These are phyloP conservation scores for Neonectria faginata DNA, from an alignment of 2,329 filamentous ascomycete species.

Conservation along the genomic window DNA sequence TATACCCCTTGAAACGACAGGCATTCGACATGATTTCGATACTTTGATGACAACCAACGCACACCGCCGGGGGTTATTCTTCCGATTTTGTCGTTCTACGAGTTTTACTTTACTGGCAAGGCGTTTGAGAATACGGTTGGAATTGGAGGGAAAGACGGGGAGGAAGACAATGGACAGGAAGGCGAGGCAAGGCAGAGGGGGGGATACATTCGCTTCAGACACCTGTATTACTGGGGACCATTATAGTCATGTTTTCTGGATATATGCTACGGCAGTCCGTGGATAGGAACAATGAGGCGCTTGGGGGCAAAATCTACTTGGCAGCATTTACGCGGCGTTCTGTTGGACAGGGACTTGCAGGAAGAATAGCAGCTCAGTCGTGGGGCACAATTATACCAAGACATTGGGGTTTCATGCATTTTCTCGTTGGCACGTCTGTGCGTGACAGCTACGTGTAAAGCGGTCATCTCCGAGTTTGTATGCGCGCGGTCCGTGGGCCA, in stretches of 20 bases:
- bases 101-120: conserved; percentile 34
- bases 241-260: conserved; percentile 13
- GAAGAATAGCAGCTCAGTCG: conserved; percentile 27
- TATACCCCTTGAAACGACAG: conserved; percentile 28
- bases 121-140: conserved; percentile 36
- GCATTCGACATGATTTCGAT: conserved; percentile 31
- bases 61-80: conserved; percentile 15
- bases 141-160: conserved; percentile 24
- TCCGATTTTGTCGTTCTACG: conserved; percentile 22
- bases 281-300: conserved; percentile 12
- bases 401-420: conserved; percentile 39
- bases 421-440: conserved; percentile 30
- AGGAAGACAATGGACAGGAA: neutral
- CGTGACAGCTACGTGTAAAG: conserved; percentile 29
- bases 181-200: neutral
- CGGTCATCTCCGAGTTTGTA: conserved; percentile 35
- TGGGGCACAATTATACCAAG: conserved; percentile 42
- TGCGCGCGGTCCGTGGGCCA: conserved; percentile 28
- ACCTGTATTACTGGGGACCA: conserved; percentile 37
- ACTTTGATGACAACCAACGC: conserved; percentile 23
- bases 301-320: conserved; percentile 21
- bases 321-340: conserved; percentile 27
- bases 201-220: conserved; percentile 38
- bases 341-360: conserved; percentile 19
- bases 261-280: conserved; percentile 7